These are phyloP conservation scores for Schizochytrium sp. DNA, from an alignment of 108 stramenopile genomes.

Conservation along the genomic window DNA sequence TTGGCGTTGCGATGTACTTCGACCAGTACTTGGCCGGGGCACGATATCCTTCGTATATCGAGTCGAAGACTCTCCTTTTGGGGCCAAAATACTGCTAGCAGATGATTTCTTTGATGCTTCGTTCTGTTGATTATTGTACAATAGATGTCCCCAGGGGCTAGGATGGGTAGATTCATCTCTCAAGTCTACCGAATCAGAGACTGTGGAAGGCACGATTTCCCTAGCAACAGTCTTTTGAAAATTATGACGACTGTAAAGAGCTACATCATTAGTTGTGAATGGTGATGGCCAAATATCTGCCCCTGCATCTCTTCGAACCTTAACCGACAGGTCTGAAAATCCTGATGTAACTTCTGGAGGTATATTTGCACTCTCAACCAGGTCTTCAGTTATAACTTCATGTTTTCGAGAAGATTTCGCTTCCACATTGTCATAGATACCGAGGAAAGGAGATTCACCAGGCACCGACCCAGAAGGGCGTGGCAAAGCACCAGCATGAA, in stretches of 20 bases:
- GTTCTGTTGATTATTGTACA: not conserved
- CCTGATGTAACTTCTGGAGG: not conserved
- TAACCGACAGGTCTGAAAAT: not conserved
- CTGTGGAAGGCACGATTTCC: not conserved
- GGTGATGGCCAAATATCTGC: slow-evolving; percentile 48
- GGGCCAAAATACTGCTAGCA: too few relatives aligned
- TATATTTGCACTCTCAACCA: not conserved
- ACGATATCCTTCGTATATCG: not conserved
- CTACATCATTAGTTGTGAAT: not conserved
- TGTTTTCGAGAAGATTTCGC: not conserved
- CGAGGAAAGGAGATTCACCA: slow-evolving; percentile 20
- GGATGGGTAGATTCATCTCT: not conserved
- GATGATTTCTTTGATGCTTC: too few relatives aligned
- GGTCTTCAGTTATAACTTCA: not conserved
- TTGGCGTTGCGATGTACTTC: not conserved
- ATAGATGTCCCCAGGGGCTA: not conserved
- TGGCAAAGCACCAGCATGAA: not conserved
- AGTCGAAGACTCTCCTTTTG: too few relatives aligned
- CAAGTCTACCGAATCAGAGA: not conserved
- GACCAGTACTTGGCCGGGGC: not conserved
- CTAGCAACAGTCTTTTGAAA: not conserved
- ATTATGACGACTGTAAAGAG: not conserved
- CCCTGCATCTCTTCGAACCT: not conserved
- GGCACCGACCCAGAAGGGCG: not conserved
- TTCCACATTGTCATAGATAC: not conserved